phyloP scores from a whole-genome alignment of 2,329 filamentous ascomycete genomes.

The Aspergillus floridensis region DNA sequence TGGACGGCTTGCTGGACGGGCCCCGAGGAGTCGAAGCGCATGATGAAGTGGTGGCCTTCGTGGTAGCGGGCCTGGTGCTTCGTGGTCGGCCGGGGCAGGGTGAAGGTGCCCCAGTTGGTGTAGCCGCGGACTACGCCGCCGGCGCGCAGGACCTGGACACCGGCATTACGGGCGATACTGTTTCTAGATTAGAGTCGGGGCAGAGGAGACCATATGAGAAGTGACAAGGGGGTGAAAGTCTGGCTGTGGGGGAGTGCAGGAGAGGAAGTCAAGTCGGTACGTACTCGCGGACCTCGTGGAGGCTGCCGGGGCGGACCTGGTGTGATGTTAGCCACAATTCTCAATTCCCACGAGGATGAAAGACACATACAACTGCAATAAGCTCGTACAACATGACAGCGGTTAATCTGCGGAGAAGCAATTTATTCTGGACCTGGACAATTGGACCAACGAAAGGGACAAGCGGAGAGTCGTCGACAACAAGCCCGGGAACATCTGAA shows the following conservation, averaged over 20 bases:
- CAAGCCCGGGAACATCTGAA: background rate
- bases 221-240: background rate
- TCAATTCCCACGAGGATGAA: background rate
- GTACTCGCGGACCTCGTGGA: conserved; percentile 94
- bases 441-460: background rate
- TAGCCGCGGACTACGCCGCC: conserved; percentile 89
- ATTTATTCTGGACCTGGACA: conserved; percentile 16
- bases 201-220: background rate
- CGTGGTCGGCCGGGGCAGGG: conserved; percentile 74
- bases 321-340: conserved; percentile 7
- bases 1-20: conserved; percentile 72
- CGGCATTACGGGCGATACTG: conserved; percentile 85
- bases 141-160: conserved; percentile 74
- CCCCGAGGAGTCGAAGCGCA: conserved; percentile 86
- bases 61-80: conserved; percentile 81
- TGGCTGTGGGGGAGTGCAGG: background rate
- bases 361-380: conserved; percentile 77
- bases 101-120: conserved; percentile 92
- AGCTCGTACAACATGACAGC: conserved; percentile 88
- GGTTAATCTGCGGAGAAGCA: conserved; percentile 11
- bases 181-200: background rate
- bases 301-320: conserved; percentile 86
- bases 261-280: conserved; percentile 28
- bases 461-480: too few species aligned
- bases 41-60: conserved; percentile 92